Base-by-base conservation (phyloP, 1,139 yeast genomes). In the Kodamaea alishanica region DNA sequence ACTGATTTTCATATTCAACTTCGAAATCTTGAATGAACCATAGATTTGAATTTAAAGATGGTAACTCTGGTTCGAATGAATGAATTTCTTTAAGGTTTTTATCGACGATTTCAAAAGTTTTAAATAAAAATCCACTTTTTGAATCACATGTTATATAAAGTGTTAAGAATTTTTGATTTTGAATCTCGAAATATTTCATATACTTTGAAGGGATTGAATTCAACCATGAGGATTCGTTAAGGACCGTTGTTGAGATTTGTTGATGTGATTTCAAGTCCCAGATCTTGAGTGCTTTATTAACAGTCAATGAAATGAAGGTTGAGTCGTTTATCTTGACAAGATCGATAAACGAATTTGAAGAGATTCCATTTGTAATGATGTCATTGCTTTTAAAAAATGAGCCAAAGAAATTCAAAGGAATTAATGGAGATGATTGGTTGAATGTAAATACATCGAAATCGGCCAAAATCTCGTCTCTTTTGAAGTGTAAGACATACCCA, bases 401-500 rank as follows among this genome's bases (percentile, higher is more conserved):
- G 23, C 56, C 49, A 28, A 61, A 47, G 44, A 46, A 9, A 65
- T 69, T 73, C 26, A 80, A 56, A 4, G 65, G 58, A 23, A 64
- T 44, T 39, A 76, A 68, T 0, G 83, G 73, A 1, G 83, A 74
- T n/a, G 72, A 60, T 41, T 79, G 84, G 42, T 66, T 71, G 56
- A 81, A 81, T 33, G 79, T 69, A 27, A 63, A 60, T 4, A 83
- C 77, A 30, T 71, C 74, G 33, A 75, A 64, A 11, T 74, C 73
- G 1, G 57, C 58, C 26, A 73, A 63, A 1, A 60, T 52, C 2
- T 48, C 15, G 0, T 58, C 45, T 55, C 77, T 70, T 45, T 55
- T 52, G 59, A 83, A 60, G 45, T 80, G 78, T 48, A 81, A 56
- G 43, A 83, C 53, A 11, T 85, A 82, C 40, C 96, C 96, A 60